Conservation (phyloP, 169 alveolate species). For the Cryptosporidium tyzzeri region DNA sequence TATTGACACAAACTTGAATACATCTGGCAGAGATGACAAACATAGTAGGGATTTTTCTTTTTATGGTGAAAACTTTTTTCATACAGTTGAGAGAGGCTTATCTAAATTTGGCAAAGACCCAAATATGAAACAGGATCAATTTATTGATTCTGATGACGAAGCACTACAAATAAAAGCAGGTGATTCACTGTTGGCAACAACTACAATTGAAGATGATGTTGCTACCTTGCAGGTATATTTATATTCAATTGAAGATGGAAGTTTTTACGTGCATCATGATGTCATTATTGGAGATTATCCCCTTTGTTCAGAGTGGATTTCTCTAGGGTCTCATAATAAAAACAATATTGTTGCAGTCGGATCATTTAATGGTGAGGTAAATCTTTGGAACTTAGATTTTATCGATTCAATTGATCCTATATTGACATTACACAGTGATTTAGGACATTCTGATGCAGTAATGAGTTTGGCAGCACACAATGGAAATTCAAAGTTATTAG, state of each 20-base stretch:
- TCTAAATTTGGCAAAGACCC: constrained; percentile 37
- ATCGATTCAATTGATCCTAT: constrained; percentile 78
- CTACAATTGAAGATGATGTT: constrained; percentile 77
- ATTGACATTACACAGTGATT: constrained; percentile 7
- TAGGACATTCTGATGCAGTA: constrained; percentile 76
- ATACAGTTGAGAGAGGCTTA: constrained; percentile 49
- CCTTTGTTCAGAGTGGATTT: constrained; percentile 78
- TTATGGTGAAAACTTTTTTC: constrained; percentile 66
- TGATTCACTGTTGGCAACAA: constrained; percentile 77
- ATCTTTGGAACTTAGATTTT: constrained; percentile 78
- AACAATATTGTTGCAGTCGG: constrained; percentile 77
- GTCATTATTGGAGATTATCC: constrained; percentile 78
- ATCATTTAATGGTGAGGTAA: constrained; percentile 73
- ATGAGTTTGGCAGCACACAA: constrained; percentile 69
- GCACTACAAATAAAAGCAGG: constrained; percentile 72
- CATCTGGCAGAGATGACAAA: background rate
- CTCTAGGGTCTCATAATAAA: constrained; percentile 3
- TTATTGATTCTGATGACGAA: constrained; percentile 78
- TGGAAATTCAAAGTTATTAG: constrained; percentile 77
- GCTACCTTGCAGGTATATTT: constrained; percentile 80
- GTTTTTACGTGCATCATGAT: constrained; percentile 82
- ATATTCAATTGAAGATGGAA: constrained; percentile 77
- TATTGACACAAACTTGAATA: background rate
- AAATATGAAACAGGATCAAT: constrained; percentile 21
- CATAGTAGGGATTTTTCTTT: background rate